These are phyloP conservation scores for Rhizoclosmatium globosum DNA, from an alignment of 192 early-diverging fungal species.

Conservation along the genomic window DNA sequence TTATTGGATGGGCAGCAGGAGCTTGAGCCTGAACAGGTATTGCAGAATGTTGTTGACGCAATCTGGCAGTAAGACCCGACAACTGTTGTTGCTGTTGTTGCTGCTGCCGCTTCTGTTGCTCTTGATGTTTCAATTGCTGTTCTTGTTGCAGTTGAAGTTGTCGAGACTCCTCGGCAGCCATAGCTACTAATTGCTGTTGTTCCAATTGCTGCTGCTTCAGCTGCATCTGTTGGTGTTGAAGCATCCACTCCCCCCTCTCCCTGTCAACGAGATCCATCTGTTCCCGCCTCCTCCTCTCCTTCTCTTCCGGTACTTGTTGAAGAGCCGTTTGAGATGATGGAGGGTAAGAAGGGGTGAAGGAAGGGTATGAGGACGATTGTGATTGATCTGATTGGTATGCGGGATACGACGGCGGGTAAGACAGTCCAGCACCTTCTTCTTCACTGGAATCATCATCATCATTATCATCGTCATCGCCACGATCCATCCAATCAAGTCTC, in stretches of 20 bases:
- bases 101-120: neutral
- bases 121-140: neutral
- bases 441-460: neutral
- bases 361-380: too few relatives aligned
- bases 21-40: neutral
- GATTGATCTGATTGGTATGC: too few relatives aligned
- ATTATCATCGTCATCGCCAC: constrained; percentile 1
- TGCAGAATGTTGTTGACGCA: neutral
- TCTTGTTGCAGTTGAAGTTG: neutral
- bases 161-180: neutral
- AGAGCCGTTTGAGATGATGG: too few relatives aligned
- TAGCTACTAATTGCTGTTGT: neutral
- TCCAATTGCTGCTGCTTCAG: neutral
- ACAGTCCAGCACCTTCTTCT: neutral
- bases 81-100: neutral
- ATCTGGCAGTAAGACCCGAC: neutral
- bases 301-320: neutral
- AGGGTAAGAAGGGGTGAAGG: too few relatives aligned
- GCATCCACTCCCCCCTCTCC: neutral
- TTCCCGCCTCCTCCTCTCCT: neutral
- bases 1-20: neutral
- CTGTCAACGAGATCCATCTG: neutral
- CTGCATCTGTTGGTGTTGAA: neutral
- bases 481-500: neutral
- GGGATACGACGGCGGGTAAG: too few relatives aligned